These are phyloP conservation scores for Paramecium primaurelia DNA, from an alignment of 73 alveolate genomes.

Conservation along the genomic window DNA sequence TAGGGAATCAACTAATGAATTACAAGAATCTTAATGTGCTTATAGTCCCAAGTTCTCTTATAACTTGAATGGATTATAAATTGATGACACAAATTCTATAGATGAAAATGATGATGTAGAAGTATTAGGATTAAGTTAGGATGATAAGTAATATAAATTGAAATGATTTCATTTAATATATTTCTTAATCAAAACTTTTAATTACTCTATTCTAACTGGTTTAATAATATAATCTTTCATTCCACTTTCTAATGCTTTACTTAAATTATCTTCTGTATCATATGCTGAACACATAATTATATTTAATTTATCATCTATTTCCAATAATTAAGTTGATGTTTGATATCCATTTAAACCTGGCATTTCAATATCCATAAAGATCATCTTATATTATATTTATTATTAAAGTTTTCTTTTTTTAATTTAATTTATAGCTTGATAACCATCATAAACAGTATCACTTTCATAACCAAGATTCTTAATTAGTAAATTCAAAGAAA, in stretches of 20 bases:
- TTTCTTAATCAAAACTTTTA: neutral
- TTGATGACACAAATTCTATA: neutral
- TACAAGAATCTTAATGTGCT: neutral
- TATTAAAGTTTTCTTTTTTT: neutral
- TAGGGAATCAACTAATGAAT: neutral
- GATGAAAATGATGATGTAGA: neutral
- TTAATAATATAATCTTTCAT: constrained; percentile 45
- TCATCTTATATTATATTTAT: neutral
- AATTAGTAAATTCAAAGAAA: neutral
- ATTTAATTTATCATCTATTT: neutral
- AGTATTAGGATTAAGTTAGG: neutral
- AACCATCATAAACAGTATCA: constrained; percentile 58
- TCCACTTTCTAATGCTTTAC: constrained; percentile 25
- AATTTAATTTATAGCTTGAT: neutral
- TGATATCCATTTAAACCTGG: constrained; percentile 60
- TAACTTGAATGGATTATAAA: neutral
- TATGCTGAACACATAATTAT: constrained; percentile 55
- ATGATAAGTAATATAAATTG: neutral
- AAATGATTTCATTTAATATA: neutral
- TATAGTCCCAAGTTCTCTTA: neutral
- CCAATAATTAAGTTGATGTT: neutral
- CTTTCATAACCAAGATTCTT: neutral
- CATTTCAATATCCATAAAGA: constrained; percentile 64
- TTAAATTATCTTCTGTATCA: constrained; percentile 32
- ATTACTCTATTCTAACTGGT: constrained; percentile 48